Base-by-base conservation (phyloP, 2,329 filamentous ascomycete species). In the Microthyrium microscopicum region DNA sequence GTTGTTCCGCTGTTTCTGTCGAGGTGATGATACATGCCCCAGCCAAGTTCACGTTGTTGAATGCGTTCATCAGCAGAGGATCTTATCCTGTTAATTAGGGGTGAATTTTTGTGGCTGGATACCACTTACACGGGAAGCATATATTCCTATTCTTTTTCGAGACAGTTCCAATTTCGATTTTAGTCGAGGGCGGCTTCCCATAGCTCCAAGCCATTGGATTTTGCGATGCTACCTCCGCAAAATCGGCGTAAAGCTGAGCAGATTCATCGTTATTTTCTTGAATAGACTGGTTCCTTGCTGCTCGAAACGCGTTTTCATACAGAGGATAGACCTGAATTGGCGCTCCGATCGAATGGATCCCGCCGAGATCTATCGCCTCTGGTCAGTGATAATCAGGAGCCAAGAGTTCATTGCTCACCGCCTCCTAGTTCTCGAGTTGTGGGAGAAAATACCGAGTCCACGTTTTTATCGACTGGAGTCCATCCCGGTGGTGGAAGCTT, bases 31-130 rank as follows among this genome's bases (percentile, higher is more conserved):
- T 57, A 36, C 65, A 63, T 5, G 73, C 70, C 0, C 61, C 68
- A 3, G 73, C 65, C 11, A 78, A 53, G 39, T 79, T 78, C 22
- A 79, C 64, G 2, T 62, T 73, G 41, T 78, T 79, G 52, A 77
- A 78, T 0, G 74, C 73, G 44, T 79, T 79, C 73, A 78, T 77
- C 7, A 77, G 50, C 0, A 79, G 53, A 0, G 73, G 71, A 50
- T 78, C 72, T 77, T 30, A 5, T n/a, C 12, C 3, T 6, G 15
- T 37, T 21, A 30, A n/a, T 15, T 5, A 7, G 8, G 16, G 11
- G 4, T 21, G 13, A n/a, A 16, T 6, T 2, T 3, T 5, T 17
- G 34, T 29, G 28, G 20, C 20, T n/a, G 6, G 17, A 20, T 5
- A 22, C 27, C 8, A 50, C 64, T 34, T 49, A 76, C 73, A 79